Evolutionary conservation across 306 rosid genomes (phyloP).

Genomic region (Vigna hirtella): DNA sequence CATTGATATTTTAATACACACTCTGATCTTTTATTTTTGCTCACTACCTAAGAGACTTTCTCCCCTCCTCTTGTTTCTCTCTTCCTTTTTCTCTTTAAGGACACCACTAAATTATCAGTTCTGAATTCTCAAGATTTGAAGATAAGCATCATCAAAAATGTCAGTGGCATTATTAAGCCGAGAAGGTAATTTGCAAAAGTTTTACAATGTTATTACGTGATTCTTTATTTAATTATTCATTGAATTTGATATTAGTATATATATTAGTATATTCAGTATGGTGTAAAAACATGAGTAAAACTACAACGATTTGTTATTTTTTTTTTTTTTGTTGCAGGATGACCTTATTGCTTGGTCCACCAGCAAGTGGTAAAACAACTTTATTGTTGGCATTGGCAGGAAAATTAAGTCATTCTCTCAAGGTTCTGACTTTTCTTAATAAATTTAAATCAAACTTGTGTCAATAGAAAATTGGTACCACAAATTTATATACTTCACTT

Average conservation of each 20-base stretch:
- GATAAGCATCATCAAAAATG: conserved; percentile 51
- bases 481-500: no score
- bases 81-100: conserved; percentile 39
- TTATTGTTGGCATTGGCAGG: conserved; percentile 61
- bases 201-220: not conserved
- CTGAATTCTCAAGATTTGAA: conserved; percentile 46
- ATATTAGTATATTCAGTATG: no score
- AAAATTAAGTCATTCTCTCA: conserved; percentile 52
- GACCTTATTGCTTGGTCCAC: conserved; percentile 66
- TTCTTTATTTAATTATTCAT: not conserved
- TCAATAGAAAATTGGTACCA: no score
- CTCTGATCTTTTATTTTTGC: not conserved
- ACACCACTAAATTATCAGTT: conserved; percentile 33
- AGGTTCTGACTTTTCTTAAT: conserved; percentile 40
- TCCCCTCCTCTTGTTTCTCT: not conserved
- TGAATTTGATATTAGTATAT: no score
- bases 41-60: not conserved
- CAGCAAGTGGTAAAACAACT: conserved; percentile 64
- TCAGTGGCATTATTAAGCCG: conserved; percentile 59
- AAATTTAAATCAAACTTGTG: no score
- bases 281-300: not conserved
- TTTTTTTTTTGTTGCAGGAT: conserved; percentile 48
- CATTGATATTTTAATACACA: not conserved
- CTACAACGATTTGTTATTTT: conserved; percentile 23
- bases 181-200: conserved; percentile 51